Conservation (phyloP, 1,284 basidiomycete genomes). For the Polyporus tsugae region DNA sequence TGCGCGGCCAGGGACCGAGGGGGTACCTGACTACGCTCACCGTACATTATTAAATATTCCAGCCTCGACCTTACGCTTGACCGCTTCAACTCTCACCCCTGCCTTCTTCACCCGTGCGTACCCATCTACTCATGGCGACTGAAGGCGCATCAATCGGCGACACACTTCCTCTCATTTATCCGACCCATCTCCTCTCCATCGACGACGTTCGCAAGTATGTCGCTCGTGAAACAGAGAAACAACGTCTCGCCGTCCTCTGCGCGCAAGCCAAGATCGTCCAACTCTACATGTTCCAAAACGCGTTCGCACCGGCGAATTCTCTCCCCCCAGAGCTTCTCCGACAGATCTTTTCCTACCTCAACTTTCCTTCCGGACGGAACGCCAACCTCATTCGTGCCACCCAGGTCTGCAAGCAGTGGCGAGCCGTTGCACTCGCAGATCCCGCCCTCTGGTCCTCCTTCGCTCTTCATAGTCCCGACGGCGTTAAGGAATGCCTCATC, state of each 20-base stretch:
- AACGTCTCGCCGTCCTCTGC: neutral
- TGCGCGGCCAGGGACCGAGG: too few relatives aligned
- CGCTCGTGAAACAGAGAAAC: neutral
- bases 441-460: conserved; percentile 16
- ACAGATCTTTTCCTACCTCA: conserved; percentile 13
- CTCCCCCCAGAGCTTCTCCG: conserved; percentile 17
- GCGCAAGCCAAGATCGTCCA: neutral
- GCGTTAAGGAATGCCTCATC: conserved; percentile 11
- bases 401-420: conserved; percentile 19
- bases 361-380: neutral
- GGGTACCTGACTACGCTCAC: too few relatives aligned
- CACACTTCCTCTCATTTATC: neutral
- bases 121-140: neutral
- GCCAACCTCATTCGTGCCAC: conserved; percentile 9
- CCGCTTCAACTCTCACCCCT: neutral
- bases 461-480: conserved; percentile 10
- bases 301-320: neutral
- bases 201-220: conserved; percentile 1
- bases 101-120: neutral
- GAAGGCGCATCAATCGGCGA: neutral
- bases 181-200: neutral
- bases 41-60: too few relatives aligned
- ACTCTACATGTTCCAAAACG: conserved; percentile 8
- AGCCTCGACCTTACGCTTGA: neutral
- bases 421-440: conserved; percentile 6